Conservation (phyloP, 1,284 basidiomycete genomes). For the Melampsora americana region DNA sequence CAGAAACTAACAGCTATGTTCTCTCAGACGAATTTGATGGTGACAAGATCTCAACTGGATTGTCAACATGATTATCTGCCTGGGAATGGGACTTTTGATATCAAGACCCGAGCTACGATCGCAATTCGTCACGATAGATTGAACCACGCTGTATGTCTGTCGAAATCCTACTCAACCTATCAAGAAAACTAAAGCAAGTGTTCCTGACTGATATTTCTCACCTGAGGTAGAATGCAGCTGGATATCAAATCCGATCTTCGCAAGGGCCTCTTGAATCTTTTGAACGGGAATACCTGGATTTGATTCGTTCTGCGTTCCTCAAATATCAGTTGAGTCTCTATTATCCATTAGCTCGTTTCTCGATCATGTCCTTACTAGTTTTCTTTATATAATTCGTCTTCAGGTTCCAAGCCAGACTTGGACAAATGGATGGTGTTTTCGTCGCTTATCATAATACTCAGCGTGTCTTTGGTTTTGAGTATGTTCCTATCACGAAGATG, state of each 20-base stretch:
- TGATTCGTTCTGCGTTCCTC: slow-evolving; percentile 86
- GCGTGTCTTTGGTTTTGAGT: slow-evolving; percentile 89
- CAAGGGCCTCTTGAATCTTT: slow-evolving; percentile 53
- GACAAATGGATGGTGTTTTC: slow-evolving; percentile 94
- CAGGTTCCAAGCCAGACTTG: slow-evolving; percentile 91
- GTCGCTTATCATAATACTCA: slow-evolving; percentile 92
- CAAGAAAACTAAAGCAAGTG: slow-evolving; percentile 55
- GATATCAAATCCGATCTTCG: slow-evolving; percentile 52
- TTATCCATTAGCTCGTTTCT: background rate
- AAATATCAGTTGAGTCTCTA: slow-evolving; percentile 72
- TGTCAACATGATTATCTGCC: slow-evolving; percentile 77
- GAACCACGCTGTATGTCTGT: slow-evolving; percentile 68
- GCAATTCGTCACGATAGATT: slow-evolving; percentile 80
- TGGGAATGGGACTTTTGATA: slow-evolving; percentile 86
- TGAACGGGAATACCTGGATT: slow-evolving; percentile 60
- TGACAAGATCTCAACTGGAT: slow-evolving; percentile 95
- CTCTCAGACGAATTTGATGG: slow-evolving; percentile 66
- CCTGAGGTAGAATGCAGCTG: slow-evolving; percentile 49
- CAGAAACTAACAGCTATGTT: background rate
- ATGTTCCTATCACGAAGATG: slow-evolving; percentile 82
- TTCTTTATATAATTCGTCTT: background rate
- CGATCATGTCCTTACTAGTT: background rate
- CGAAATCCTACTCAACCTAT: background rate
- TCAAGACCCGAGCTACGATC: slow-evolving; percentile 86
- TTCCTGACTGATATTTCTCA: background rate